Conservation (phyloP, 208 protist species). For the Trypanosomatidae sp. region DNA sequence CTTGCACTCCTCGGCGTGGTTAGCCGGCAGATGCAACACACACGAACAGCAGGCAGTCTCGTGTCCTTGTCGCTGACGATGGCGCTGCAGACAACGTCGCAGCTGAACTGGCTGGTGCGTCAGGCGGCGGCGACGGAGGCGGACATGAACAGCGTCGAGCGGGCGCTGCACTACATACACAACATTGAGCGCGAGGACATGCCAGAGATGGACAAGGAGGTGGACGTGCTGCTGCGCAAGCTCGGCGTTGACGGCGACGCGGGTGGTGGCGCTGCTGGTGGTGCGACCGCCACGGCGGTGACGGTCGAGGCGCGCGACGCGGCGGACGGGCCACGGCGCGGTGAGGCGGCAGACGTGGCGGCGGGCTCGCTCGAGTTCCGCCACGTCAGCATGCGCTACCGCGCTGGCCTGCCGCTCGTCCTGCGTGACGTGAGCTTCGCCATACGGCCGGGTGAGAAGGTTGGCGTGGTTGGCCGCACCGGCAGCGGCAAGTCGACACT, state of each 20-base stretch:
- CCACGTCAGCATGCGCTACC: constrained; percentile 64
- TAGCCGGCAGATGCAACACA: constrained; percentile 17
- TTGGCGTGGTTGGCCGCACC: constrained; percentile 72
- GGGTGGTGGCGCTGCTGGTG: neutral
- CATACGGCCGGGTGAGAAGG: constrained; percentile 59
- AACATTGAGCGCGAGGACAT: constrained; percentile 51
- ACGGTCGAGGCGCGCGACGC: neutral
- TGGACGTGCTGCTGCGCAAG: neutral
- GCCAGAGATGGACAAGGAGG: constrained; percentile 5
- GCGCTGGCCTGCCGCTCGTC: constrained; percentile 39
- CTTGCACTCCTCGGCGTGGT: constrained; percentile 23
- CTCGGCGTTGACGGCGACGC: neutral
- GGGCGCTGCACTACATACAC: constrained; percentile 59
- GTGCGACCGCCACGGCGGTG: neutral
- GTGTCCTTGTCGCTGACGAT: constrained; percentile 29
- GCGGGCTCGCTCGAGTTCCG: constrained; percentile 31
- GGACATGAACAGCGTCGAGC: constrained; percentile 79
- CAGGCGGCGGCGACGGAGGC: constrained; percentile 34
- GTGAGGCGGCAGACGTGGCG: constrained; percentile 2
- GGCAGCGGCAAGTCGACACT: constrained; percentile 83
- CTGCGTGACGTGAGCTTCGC: constrained; percentile 30
- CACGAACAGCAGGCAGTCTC: constrained; percentile 7
- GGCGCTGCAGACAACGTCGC: constrained; percentile 11
- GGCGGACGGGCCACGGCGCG: neutral
- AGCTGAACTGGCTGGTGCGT: constrained; percentile 21